A percentile compares a stretch with the other conserved stretches of the same genome.
Evolutionary conservation across 192 early-diverging fungal species (phyloP).

Genomic region (Podila minutissima): DNA sequence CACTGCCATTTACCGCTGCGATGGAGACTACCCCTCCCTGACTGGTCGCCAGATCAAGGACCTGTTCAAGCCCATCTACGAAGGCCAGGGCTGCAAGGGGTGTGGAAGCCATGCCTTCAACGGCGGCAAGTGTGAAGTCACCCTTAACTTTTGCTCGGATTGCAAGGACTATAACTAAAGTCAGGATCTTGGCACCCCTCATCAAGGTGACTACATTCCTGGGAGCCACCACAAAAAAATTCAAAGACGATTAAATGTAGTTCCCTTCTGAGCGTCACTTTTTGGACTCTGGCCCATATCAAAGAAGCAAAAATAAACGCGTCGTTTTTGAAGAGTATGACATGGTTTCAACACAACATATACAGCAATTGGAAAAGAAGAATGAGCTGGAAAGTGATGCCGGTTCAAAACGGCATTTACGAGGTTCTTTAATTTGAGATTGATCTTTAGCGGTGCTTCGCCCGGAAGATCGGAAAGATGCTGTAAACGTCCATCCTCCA

Average conservation of each 20-base stretch:
- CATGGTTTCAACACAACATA: no score
- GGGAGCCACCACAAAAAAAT: background rate
- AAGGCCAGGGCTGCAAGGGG: slow-evolving; percentile 45
- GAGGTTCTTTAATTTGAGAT: no score
- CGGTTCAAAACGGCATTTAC: no score
- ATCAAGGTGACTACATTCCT: background rate
- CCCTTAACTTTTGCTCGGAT: slow-evolving; percentile 32
- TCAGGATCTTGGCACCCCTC: background rate
- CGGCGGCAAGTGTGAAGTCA: slow-evolving; percentile 37
- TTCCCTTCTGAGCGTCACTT: no score
- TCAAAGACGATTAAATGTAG: background rate
- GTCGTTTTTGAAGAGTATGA: no score
- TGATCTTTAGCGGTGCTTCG: no score
- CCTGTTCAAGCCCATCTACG: slow-evolving; percentile 30
- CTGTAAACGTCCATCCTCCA: no score
- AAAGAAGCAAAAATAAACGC: no score
- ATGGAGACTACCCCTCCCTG: slow-evolving; percentile 13
- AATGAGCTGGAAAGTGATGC: no score
- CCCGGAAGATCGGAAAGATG: no score
- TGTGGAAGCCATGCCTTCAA: slow-evolving; percentile 49
- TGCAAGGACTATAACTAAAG: background rate
- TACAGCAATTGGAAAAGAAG: no score
- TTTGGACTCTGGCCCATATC: no score
- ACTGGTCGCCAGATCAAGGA: slow-evolving; percentile 31
- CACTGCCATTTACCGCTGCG: slow-evolving; percentile 28